phyloP scores from a whole-genome alignment of 1,284 basidiomycete genomes.

The Hemileia vastatrix region DNA sequence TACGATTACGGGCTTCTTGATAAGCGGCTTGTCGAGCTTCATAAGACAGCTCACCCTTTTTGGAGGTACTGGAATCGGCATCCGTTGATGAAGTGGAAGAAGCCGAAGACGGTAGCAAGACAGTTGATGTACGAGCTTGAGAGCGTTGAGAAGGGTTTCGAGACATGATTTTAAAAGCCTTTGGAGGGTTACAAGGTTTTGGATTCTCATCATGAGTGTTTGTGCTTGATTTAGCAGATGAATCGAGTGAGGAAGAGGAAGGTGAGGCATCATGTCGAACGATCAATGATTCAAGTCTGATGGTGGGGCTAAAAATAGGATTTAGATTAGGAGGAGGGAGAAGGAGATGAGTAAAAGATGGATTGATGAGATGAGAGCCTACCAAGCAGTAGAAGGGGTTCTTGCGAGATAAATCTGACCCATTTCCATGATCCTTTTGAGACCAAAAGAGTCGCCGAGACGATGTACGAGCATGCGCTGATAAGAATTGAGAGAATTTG shows the following conservation, averaged over 20 bases:
- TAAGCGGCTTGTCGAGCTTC: conserved; percentile 20
- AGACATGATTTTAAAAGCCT: conserved; percentile 24
- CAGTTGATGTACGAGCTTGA: conserved; percentile 1
- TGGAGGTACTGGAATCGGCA: neutral
- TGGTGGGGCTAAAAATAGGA: neutral
- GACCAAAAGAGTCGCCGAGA: conserved; percentile 16
- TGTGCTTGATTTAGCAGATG: neutral
- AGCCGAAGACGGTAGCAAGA: neutral
- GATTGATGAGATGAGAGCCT: neutral
- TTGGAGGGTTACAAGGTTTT: neutral
- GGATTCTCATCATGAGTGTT: neutral
- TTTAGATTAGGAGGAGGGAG: no score
- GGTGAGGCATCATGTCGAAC: conserved; percentile 7
- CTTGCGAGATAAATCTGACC: conserved; percentile 12
- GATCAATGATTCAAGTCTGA: conserved; percentile 13
- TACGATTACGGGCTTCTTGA: conserved; percentile 17
- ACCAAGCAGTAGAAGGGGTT: conserved; percentile 7
- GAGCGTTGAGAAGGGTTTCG: conserved; percentile 7
- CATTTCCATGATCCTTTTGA: conserved; percentile 9
- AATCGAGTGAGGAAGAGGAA: neutral
- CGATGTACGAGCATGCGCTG: conserved; percentile 22
- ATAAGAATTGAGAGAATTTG: conserved; percentile 19
- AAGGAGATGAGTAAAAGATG: neutral
- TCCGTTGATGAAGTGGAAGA: conserved; percentile 8
- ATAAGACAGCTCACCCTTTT: conserved; percentile 12